These are phyloP conservation scores for Ogataea polymorpha DNA, from an alignment of 805 yeast species.

Conservation along the genomic window DNA sequence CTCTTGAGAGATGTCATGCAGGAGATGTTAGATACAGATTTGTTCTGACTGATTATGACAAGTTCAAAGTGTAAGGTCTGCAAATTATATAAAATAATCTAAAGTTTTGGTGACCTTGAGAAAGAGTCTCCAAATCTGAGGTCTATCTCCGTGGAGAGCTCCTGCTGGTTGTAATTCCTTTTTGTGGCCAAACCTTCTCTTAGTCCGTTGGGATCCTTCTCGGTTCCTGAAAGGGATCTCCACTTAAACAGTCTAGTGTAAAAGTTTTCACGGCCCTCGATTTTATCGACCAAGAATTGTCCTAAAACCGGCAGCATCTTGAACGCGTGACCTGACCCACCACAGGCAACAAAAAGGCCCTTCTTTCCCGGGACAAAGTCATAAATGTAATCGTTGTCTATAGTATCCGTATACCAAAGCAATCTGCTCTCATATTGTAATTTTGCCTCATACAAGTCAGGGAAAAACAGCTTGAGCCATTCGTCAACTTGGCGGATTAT, in stretches of 20 bases:
- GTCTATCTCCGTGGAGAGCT: constrained; percentile 15
- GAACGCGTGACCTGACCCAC: constrained; percentile 38
- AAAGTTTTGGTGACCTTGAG: neutral
- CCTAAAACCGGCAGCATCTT: constrained; percentile 36
- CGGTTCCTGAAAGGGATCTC: constrained; percentile 29
- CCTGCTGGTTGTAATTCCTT: constrained; percentile 23
- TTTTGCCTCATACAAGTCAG: constrained; percentile 27
- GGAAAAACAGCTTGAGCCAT: constrained; percentile 27
- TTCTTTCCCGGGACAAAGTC: constrained; percentile 34
- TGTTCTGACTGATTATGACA: constrained; percentile 54
- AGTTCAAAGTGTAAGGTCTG: neutral
- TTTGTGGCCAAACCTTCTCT: constrained; percentile 22
- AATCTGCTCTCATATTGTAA: constrained; percentile 25
- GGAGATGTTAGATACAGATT: constrained; percentile 66
- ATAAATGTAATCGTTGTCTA: constrained; percentile 31
- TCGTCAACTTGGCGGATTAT: constrained; percentile 28
- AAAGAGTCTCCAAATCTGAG: constrained; percentile 9
- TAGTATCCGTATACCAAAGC: constrained; percentile 35
- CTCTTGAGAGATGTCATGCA: constrained; percentile 49
- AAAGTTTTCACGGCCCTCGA: constrained; percentile 32
- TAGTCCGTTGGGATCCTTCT: constrained; percentile 30
- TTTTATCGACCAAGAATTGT: constrained; percentile 29
- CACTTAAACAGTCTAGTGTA: constrained; percentile 33
- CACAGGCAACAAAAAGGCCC: constrained; percentile 32
- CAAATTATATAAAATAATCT: too few species aligned